Evolutionary conservation across 495 filamentous ascomycete genomes (phyloP), one percentile per base, ranked within the genome.

Genomic region (Opeltia flavorubescens): DNA sequence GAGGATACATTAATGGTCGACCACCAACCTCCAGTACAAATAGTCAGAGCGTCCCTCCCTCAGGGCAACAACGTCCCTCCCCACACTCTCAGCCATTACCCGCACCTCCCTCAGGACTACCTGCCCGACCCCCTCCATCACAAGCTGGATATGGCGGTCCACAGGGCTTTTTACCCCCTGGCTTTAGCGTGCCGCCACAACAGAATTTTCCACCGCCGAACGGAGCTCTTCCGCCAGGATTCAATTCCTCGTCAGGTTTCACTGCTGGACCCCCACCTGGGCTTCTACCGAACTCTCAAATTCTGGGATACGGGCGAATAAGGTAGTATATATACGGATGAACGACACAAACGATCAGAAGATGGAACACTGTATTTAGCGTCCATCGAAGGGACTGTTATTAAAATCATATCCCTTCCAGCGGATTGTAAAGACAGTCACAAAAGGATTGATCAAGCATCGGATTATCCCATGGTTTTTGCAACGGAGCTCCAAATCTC

Each of bases 101-200:
- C 60, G 74, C 82, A 20, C 80, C 86, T 1, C 87, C 85, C 1
- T 80, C 81, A 4, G 83, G 85, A 20, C 63, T 89, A 12, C 87
- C 85, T 17, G 81, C 84, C 21, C 72, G 86, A 25, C 85, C 87
- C 1, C 85, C 86, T 2, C 84, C 81, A 2, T 84, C 79, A 30
- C 81, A 87, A 52, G 79, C 67, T 45, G 82, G 82, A 7, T 91
- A 86, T 55, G 81, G 83, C 13, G 82, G 83, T 8, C 84, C 85
- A 6, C 78, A 81, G 51, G 71, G 77, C 30, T 87, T 84, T 59
- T 64, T 69, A 25, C 72, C 75, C 55, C 64, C 74, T 56, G 71
- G 70, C 8, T 75, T 72, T 48, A 72, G 70, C 51, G 61, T 65
- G 17, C 53, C 69, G 25, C 62, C 62, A 18, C 68, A 69, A 36